Evolutionary conservation across 805 yeast genomes (phyloP).

Genomic region (Wickerhamiella brachini): DNA sequence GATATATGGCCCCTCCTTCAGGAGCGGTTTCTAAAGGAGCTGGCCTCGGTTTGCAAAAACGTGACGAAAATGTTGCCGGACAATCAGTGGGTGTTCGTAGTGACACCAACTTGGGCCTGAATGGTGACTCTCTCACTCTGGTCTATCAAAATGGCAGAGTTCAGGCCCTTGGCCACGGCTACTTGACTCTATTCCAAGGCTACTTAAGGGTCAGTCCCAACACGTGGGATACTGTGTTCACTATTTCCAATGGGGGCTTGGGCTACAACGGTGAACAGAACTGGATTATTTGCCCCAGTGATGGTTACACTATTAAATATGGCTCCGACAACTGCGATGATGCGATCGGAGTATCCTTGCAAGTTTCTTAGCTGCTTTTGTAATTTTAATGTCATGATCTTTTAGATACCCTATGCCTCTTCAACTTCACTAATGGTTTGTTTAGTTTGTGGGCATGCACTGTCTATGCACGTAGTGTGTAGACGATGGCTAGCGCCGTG

Average conservation of each 20-base stretch:
- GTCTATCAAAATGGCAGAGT: neutral
- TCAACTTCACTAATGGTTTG: neutral
- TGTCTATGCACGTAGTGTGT: neutral
- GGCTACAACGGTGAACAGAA: conserved; percentile 7
- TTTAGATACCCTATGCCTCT: too few species aligned
- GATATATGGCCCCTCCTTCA: neutral
- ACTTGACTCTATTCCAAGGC: conserved; percentile 7
- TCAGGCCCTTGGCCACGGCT: conserved; percentile 10
- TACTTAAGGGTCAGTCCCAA: conserved; percentile 10
- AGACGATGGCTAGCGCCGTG: neutral
- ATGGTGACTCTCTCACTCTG: neutral
- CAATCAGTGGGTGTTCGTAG: neutral
- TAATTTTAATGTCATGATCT: neutral
- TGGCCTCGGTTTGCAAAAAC: neutral
- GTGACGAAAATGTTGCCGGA: neutral
- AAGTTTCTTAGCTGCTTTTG: neutral
- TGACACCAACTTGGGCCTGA: neutral
- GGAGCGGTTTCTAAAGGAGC: neutral
- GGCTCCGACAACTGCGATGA: neutral
- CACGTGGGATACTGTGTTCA: conserved; percentile 11
- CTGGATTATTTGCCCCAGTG: conserved; percentile 2
- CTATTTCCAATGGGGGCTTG: conserved; percentile 11
- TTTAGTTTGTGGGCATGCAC: neutral
- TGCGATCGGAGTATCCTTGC: neutral
- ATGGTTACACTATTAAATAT: conserved; percentile 4